Evolutionary conservation across 306 rosid genomes (phyloP).

Genomic region (Cicer arietinum): DNA sequence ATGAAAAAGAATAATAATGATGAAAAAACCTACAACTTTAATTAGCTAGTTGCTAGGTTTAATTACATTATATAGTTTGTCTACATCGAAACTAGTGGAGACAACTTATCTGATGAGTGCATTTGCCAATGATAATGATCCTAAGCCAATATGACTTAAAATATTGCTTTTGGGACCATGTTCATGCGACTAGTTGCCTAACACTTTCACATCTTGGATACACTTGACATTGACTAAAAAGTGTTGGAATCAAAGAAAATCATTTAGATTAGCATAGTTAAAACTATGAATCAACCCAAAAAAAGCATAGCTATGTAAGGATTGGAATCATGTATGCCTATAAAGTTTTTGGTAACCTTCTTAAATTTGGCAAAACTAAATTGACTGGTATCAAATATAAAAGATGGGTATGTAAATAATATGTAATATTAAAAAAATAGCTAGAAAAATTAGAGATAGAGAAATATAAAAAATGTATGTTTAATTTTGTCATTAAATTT

Average conservation of each 20-base stretch:
- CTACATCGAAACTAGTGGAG: constrained; percentile 37
- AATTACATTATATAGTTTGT: constrained; percentile 21
- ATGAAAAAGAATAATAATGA: no score
- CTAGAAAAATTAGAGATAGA: no score
- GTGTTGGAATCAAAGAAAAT: constrained; percentile 8
- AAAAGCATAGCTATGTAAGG: neutral
- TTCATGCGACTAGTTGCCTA: constrained; percentile 34
- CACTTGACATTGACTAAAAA: constrained; percentile 19
- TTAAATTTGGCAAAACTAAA: constrained; percentile 30
- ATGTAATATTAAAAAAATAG: no score
- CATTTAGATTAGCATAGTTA: neutral
- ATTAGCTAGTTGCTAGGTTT: constrained; percentile 21
- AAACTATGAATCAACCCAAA: no score
- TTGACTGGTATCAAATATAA: neutral
- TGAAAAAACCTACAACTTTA: neutral
- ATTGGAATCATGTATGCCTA: constrained; percentile 9
- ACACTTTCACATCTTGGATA: constrained; percentile 23
- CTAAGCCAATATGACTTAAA: constrained; percentile 26
- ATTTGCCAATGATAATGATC: constrained; percentile 28
- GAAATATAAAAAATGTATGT: no score
- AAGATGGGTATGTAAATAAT: constrained; percentile 2
- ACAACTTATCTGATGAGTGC: constrained; percentile 37
- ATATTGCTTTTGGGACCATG: constrained; percentile 41
- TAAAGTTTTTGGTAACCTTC: constrained; percentile 30
- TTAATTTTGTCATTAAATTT: no score